phyloP scores from a whole-genome alignment of 257 asterid species.

The Solanum acaule region DNA sequence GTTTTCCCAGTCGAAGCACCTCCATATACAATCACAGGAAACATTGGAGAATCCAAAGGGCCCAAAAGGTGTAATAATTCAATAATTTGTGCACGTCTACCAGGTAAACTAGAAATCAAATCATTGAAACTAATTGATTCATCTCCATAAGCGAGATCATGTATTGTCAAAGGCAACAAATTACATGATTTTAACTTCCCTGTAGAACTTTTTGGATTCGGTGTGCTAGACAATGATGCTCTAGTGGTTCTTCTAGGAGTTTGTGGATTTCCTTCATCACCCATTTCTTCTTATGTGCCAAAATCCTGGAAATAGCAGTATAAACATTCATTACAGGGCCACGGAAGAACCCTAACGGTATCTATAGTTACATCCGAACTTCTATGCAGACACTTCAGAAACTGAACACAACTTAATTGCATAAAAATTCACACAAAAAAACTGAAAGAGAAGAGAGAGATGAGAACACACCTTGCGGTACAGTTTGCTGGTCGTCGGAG shows the following conservation, averaged over 20 bases:
- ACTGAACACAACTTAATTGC: background rate
- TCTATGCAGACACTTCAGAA: background rate
- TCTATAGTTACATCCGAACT: background rate
- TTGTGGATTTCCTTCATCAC: constrained; percentile 36
- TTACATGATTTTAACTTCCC: constrained; percentile 19
- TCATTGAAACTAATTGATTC: constrained; percentile 44
- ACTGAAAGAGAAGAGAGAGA: background rate
- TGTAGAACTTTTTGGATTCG: constrained; percentile 25
- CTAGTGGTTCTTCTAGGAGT: constrained; percentile 55
- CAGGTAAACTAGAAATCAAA: constrained; percentile 51
- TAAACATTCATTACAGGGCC: background rate
- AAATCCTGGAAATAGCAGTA: background rate
- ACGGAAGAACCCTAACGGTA: background rate
- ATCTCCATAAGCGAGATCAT: constrained; percentile 39
- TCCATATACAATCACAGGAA: constrained; percentile 72
- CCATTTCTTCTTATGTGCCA: constrained; percentile 29
- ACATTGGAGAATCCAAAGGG: constrained; percentile 70
- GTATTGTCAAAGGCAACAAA: constrained; percentile 16
- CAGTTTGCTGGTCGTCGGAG: background rate
- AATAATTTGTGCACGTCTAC: constrained; percentile 51
- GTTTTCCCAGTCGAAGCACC: constrained; percentile 90
- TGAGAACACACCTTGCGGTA: background rate
- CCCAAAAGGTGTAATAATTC: constrained; percentile 60
- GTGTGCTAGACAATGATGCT: constrained; percentile 24
- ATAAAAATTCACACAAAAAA: background rate